Percentiles rank a stretch among this genome's conserved stretches.
These are phyloP conservation scores for Dichotomopilus funicola DNA, from an alignment of 2,329 filamentous ascomycete species.

Conservation along the genomic window DNA sequence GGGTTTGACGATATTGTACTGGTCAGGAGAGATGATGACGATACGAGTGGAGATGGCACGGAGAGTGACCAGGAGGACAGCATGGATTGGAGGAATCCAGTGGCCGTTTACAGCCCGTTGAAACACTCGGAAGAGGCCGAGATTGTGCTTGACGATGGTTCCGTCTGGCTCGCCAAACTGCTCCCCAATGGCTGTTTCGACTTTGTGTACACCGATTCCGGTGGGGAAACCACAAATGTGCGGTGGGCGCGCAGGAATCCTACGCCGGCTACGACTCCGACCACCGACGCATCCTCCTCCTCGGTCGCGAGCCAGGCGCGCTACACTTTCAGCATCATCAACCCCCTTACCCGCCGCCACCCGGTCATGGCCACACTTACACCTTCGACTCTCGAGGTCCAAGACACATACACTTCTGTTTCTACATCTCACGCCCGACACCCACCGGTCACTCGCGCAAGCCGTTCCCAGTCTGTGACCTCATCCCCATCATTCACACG, in stretches of 20 bases:
- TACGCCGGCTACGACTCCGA: background rate
- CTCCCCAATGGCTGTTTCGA: constrained; percentile 56
- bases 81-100: constrained; percentile 41
- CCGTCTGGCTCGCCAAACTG: constrained; percentile 49
- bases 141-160: constrained; percentile 59
- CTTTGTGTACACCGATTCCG: constrained; percentile 54
- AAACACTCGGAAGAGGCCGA: constrained; percentile 52
- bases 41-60: constrained; percentile 28
- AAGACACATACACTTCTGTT: constrained; percentile 58
- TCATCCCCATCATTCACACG: background rate
- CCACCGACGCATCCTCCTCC: constrained; percentile 20
- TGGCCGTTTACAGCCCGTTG: constrained; percentile 63
- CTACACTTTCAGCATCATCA: constrained; percentile 73
- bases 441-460: constrained; percentile 34
- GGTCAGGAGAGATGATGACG: constrained; percentile 63
- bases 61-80: constrained; percentile 38
- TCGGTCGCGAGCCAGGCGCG: constrained; percentile 18
- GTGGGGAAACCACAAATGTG: constrained; percentile 53
- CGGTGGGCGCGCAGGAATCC: constrained; percentile 58
- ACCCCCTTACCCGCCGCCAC: constrained; percentile 61
- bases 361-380: constrained; percentile 67
- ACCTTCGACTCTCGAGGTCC: constrained; percentile 57
- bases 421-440: constrained; percentile 43
- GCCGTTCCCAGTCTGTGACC: constrained; percentile 11
- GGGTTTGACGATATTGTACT: constrained; percentile 65